phyloP scores from a whole-genome alignment of 2,329 filamentous ascomycete genomes.

The Samsoniella hepiali region DNA sequence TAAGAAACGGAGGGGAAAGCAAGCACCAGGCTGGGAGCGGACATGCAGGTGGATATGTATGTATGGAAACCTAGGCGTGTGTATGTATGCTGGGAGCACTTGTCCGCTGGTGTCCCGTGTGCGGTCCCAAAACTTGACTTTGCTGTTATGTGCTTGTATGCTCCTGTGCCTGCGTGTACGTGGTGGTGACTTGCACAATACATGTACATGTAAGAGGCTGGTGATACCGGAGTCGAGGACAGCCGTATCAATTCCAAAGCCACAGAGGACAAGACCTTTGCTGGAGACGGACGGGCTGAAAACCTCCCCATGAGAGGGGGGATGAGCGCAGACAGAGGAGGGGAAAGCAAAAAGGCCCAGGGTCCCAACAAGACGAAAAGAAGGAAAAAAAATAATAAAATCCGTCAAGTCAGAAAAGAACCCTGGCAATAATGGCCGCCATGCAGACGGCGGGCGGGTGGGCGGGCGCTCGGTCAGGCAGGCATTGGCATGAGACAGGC shows the following conservation, averaged over 20 bases:
- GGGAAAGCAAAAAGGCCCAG: background rate
- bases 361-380: background rate
- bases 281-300: too few relatives aligned
- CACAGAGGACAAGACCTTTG: background rate
- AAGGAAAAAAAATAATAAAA: background rate
- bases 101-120: slow-evolving; percentile 7
- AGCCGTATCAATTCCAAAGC: background rate
- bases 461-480: slow-evolving; percentile 9
- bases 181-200: slow-evolving; percentile 16
- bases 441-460: background rate
- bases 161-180: slow-evolving; percentile 4
- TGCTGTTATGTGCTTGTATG: background rate
- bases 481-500: slow-evolving; percentile 2
- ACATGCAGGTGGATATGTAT: slow-evolving; percentile 15
- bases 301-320: too few relatives aligned
- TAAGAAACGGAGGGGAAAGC: slow-evolving; percentile 21
- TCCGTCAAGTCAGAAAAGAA: background rate
- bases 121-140: background rate
- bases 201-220: slow-evolving; percentile 16
- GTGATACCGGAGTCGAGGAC: slow-evolving; percentile 9
- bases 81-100: slow-evolving; percentile 3
- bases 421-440: slow-evolving; percentile 4
- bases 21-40: slow-evolving; percentile 8
- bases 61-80: background rate
- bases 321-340: background rate